Conservation (phyloP, 225 moss, liverwort and hornwort genomes). For the Lunularia cruciata region DNA sequence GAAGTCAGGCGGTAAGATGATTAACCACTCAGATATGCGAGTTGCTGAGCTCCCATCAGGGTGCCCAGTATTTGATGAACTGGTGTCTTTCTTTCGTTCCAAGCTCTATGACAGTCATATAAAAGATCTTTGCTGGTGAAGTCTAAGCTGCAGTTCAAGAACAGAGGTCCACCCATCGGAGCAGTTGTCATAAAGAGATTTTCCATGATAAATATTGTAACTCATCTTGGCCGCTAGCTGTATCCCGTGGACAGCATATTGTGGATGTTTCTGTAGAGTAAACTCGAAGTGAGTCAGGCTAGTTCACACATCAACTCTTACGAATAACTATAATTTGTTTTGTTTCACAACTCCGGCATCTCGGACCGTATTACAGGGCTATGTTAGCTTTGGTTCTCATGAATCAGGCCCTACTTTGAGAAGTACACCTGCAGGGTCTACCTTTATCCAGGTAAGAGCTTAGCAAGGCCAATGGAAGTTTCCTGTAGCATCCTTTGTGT, state of each 20-base stretch:
- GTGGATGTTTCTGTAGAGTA: no score
- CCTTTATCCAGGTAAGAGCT: conserved; percentile 34
- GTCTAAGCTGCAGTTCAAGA: background rate
- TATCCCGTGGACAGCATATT: no score
- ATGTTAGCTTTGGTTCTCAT: conserved; percentile 42
- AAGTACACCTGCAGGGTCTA: conserved; percentile 12
- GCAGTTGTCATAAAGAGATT: no score
- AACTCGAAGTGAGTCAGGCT: background rate
- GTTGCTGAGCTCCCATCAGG: background rate
- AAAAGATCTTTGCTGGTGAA: no score
- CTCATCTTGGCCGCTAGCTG: no score
- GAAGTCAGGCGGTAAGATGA: conserved; percentile 45
- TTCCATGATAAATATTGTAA: no score
- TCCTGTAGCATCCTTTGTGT: no score
- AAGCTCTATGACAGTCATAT: no score
- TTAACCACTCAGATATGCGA: no score
- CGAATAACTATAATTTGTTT: no score
- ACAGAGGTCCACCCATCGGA: background rate
- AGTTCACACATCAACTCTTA: background rate
- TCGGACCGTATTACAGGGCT: conserved; percentile 26
- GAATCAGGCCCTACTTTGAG: conserved; percentile 10
- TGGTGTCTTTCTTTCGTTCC: no score
- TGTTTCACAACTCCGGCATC: background rate
- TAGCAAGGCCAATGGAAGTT: no score
- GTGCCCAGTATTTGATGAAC: background rate